A percentile compares a stretch with the other conserved stretches of the same genome.
Evolutionary conservation across 768 basidiomycete species (phyloP).

Genomic region (Myochromella boudieri): DNA sequence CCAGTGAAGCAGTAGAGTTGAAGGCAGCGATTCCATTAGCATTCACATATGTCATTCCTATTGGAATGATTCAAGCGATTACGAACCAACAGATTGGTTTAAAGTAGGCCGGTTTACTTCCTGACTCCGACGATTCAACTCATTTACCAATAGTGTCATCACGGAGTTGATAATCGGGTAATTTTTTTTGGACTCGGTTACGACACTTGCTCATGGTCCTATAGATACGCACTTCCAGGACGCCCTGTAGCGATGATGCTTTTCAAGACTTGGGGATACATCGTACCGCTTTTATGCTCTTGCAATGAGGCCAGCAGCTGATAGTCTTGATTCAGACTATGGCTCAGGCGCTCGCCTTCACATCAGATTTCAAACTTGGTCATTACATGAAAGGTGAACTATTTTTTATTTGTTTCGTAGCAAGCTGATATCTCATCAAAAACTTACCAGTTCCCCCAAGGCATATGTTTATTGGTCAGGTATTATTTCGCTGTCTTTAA

Average conservation of each 20-base stretch:
- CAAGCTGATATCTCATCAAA: slow-evolving; percentile 46
- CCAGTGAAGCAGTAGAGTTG: not conserved
- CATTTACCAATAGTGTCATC: slow-evolving; percentile 56
- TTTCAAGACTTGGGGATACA: slow-evolving; percentile 74
- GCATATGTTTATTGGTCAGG: slow-evolving; percentile 41
- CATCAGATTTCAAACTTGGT: slow-evolving; percentile 76
- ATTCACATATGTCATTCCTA: slow-evolving; percentile 72
- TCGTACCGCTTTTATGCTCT: slow-evolving; percentile 22
- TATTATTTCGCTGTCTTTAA: slow-evolving; percentile 5
- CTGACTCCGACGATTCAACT: not conserved
- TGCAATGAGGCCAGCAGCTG: not conserved
- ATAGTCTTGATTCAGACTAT: slow-evolving; percentile 35
- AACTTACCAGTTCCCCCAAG: slow-evolving; percentile 52
- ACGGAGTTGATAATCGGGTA: slow-evolving; percentile 77
- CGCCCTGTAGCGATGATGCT: slow-evolving; percentile 81
- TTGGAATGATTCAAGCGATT: slow-evolving; percentile 64
- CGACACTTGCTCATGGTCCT: not conserved
- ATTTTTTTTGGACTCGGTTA: slow-evolving; percentile 42
- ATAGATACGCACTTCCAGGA: slow-evolving; percentile 71
- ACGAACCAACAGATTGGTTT: slow-evolving; percentile 78
- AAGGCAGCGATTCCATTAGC: slow-evolving; percentile 20
- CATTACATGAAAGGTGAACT: slow-evolving; percentile 59
- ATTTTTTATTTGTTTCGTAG: slow-evolving; percentile 61
- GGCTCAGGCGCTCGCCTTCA: slow-evolving; percentile 62
- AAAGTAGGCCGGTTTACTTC: slow-evolving; percentile 25